Conservation (phyloP, 805 yeast genomes). For the Debaryomyces tyrocola region DNA sequence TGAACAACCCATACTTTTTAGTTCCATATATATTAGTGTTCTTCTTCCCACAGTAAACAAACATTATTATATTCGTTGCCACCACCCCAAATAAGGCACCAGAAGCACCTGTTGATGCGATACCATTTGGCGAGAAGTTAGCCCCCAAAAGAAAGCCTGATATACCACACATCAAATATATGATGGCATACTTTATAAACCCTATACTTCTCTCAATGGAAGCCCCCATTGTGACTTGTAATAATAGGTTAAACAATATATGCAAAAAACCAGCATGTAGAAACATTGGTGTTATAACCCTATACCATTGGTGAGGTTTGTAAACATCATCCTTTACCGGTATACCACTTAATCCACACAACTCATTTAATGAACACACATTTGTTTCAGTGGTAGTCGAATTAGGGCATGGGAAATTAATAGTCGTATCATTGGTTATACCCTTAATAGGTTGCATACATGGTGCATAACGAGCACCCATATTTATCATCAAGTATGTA, state of each 20-base stretch:
- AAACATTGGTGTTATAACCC: constrained; percentile 68
- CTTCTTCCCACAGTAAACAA: constrained; percentile 52
- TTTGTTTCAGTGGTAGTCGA: constrained; percentile 55
- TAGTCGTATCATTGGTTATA: constrained; percentile 46
- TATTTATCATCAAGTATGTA: constrained; percentile 58
- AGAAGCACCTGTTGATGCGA: constrained; percentile 68
- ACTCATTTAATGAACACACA: constrained; percentile 55
- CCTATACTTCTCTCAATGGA: constrained; percentile 62
- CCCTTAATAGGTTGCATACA: constrained; percentile 59
- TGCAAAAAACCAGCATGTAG: constrained; percentile 75
- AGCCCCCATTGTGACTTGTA: constrained; percentile 63
- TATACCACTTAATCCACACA: constrained; percentile 62
- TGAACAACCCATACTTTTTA: constrained; percentile 45
- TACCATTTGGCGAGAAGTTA: constrained; percentile 65
- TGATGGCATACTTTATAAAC: constrained; percentile 47
- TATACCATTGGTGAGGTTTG: constrained; percentile 66
- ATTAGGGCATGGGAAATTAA: constrained; percentile 67
- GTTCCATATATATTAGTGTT: constrained; percentile 47
- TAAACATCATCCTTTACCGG: constrained; percentile 28
- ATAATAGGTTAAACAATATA: constrained; percentile 58
- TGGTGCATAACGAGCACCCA: constrained; percentile 72
- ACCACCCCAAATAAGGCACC: constrained; percentile 72
- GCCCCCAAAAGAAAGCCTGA: constrained; percentile 69
- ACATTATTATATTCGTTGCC: constrained; percentile 57
- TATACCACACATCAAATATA: constrained; percentile 63